A percentile compares a stretch with the other conserved stretches of the same genome.
These are phyloP conservation scores for Oryza meridionalis DNA, from an alignment of 176 grass and related monocot species.

Conservation along the genomic window DNA sequence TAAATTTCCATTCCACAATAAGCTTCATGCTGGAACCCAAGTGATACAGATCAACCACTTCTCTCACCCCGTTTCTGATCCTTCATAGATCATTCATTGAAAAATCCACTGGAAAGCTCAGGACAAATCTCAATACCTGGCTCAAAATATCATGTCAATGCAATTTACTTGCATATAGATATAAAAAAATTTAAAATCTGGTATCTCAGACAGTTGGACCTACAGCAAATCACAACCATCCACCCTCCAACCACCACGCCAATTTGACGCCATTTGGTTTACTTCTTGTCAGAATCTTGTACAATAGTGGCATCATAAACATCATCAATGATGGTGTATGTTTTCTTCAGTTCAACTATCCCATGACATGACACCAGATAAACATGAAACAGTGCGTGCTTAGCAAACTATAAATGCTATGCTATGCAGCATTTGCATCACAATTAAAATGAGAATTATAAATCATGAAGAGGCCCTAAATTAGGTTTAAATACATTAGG, in stretches of 20 bases:
- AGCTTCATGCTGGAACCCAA: background rate
- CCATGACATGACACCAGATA: background rate
- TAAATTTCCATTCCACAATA: background rate
- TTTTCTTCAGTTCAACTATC: background rate
- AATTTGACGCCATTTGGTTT: background rate
- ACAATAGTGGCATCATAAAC: background rate
- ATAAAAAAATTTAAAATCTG: background rate
- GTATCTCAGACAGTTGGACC: background rate
- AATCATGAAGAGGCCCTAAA: background rate
- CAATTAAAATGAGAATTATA: background rate
- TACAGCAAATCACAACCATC: background rate
- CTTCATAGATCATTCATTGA: slow-evolving; percentile 6
- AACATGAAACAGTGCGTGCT: background rate
- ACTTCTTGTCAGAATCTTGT: background rate
- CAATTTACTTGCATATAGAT: background rate
- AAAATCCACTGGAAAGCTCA: background rate
- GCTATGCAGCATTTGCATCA: background rate
- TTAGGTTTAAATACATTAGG: background rate
- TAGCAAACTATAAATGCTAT: background rate
- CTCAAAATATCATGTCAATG: background rate
- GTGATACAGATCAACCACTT: background rate
- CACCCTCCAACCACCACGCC: background rate
- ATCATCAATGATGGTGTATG: background rate
- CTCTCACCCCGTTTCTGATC: background rate
- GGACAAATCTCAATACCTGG: background rate